These are phyloP conservation scores for Cyclocybe aegerita DNA, from an alignment of 768 basidiomycete genomes.

Conservation along the genomic window DNA sequence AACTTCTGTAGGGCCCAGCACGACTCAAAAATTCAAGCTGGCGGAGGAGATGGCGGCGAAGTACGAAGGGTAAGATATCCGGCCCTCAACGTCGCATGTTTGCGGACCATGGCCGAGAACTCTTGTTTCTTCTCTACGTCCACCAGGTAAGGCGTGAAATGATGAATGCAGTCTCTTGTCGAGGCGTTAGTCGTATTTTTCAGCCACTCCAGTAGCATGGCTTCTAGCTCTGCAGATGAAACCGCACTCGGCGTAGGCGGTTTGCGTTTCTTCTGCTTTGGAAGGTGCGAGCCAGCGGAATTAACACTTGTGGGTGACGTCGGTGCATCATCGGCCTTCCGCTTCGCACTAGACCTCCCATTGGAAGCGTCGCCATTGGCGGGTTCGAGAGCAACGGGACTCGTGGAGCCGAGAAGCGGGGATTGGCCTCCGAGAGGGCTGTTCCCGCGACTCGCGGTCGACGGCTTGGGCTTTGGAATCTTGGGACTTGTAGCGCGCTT, in stretches of 20 bases:
- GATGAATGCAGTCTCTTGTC: slow-evolving; percentile 77
- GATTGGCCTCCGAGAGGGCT: slow-evolving; percentile 64
- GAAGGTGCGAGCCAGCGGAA: slow-evolving; percentile 11
- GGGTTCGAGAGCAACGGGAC: slow-evolving; percentile 33
- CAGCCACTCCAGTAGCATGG: slow-evolving; percentile 75
- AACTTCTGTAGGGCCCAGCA: no score
- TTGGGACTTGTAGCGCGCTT: slow-evolving; percentile 87
- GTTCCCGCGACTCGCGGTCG: slow-evolving; percentile 48
- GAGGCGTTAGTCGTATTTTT: slow-evolving; percentile 65
- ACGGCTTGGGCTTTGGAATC: slow-evolving; percentile 52
- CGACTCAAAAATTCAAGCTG: slow-evolving; percentile 3
- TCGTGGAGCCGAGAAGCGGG: slow-evolving; percentile 42
- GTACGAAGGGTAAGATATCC: slow-evolving; percentile 57
- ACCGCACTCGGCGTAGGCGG: slow-evolving; percentile 36
- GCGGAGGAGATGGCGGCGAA: slow-evolving; percentile 35
- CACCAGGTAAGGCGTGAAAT: slow-evolving; percentile 75
- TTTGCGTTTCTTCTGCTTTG: slow-evolving; percentile 61
- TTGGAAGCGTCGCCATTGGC: slow-evolving; percentile 13
- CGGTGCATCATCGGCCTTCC: slow-evolving; percentile 45
- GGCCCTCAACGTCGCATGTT: slow-evolving; percentile 71
- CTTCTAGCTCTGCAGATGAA: slow-evolving; percentile 58
- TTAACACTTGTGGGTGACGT: slow-evolving; percentile 31
- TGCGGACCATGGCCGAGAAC: slow-evolving; percentile 79
- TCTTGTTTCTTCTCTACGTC: slow-evolving; percentile 67
- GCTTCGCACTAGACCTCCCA: slow-evolving; percentile 35